These are phyloP conservation scores for Boehmeria nivea DNA, from an alignment of 306 rosid genomes.

Conservation along the genomic window DNA sequence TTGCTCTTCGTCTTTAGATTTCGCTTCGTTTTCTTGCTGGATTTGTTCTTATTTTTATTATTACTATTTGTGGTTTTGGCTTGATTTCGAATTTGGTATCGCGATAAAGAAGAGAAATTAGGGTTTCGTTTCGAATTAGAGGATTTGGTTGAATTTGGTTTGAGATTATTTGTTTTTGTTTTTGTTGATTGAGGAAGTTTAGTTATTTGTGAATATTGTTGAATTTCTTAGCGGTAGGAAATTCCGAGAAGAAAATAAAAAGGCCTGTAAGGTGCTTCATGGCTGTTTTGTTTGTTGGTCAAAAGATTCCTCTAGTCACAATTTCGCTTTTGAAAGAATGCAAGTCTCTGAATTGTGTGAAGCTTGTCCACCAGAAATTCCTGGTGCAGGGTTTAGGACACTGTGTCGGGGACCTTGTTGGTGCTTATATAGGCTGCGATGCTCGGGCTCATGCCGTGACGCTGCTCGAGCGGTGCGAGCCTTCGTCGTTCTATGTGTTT, in stretches of 20 bases:
- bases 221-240: no score
- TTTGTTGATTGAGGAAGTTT: no score
- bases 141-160: neutral
- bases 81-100: neutral
- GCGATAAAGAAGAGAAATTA: neutral
- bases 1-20: neutral
- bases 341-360: constrained; percentile 33
- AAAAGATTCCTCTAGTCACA: constrained; percentile 9
- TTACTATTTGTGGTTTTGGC: neutral
- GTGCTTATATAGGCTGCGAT: constrained; percentile 38
- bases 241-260: no score
- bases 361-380: constrained; percentile 44
- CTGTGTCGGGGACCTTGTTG: constrained; percentile 29
- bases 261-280: no score
- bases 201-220: no score
- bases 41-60: neutral
- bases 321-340: constrained; percentile 27
- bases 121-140: neutral
- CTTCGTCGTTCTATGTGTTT: constrained; percentile 34
- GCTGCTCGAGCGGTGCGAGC: constrained; percentile 42
- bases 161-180: neutral
- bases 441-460: constrained; percentile 33
- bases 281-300: neutral
- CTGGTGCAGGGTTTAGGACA: constrained; percentile 34
- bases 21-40: neutral